Base-by-base conservation (phyloP, 352 stramenopile genomes). In the Aphanomyces invadans region DNA sequence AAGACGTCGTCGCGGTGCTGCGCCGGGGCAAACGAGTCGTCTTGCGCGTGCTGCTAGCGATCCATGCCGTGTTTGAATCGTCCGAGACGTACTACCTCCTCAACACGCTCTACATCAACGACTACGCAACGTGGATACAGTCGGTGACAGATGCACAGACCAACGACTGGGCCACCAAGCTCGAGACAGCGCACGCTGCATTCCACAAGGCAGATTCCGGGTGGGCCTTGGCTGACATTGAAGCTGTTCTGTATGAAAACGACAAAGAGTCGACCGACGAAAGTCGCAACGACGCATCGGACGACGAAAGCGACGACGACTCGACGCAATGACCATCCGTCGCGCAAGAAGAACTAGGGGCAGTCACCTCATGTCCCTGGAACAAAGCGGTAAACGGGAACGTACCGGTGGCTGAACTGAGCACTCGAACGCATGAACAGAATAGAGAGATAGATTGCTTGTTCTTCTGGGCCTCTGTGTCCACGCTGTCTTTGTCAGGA, bases 41-140 rank as follows among this genome's bases (percentile, higher is more conserved):
- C 17, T 74, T 98, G 48, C 86, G 89, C 52, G 89, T 81, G 46
- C 72, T 99, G 28, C 70, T 99, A 32, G 79, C 88, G 61, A 70
- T 98, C n/a, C 83, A 96, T 62, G 74, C 77, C 21, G 92, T 98
- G 32, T 79, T 98, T 11, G 90, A 98, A 64, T 95, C 94, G 73
- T 97, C 90, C 0, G 95, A 99, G 76, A 96, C 82, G 32, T 93
- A 99, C 74, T 98, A 99, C 76, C 72, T 98, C 17, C 86, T 98
- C 33, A 98, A 98, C 70, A 88, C 92, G 57, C 71, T 99, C n/a
- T 98, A 94, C 67, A 79, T 99, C 32, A 85, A 98, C 70, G 93
- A 97, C 67, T 97, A 97, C 63, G 93, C 86, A 39, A 78, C 92
- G 28, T 95, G 85, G 86, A 78, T 95, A 23, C 86, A 95, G 62